Conservation (phyloP, 2,329 filamentous ascomycete species). For the Colletotrichum liaoningense region DNA sequence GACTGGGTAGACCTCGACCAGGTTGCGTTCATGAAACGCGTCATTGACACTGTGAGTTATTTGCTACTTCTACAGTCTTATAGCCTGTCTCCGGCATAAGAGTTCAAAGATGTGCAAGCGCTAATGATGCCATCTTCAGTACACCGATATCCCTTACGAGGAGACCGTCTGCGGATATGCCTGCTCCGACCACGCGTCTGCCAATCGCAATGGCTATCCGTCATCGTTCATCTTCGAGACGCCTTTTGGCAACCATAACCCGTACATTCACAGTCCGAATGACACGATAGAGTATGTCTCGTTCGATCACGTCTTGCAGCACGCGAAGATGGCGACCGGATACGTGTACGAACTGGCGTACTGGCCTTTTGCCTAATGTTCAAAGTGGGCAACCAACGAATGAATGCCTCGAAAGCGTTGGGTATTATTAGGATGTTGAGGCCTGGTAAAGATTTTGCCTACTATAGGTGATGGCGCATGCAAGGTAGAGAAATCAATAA, state of each 20-base stretch:
- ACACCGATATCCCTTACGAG: conserved; percentile 53
- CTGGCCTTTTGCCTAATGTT: conserved; percentile 16
- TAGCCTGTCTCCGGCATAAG: background rate
- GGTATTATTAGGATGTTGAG: too few species aligned
- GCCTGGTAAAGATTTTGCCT: too few species aligned
- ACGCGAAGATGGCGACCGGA: conserved; percentile 63
- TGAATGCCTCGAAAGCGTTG: background rate
- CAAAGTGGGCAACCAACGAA: background rate
- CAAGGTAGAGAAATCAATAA: too few species aligned
- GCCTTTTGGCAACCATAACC: conserved; percentile 69
- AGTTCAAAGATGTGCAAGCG: too few species aligned
- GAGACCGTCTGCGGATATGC: conserved; percentile 65
- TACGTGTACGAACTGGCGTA: conserved; percentile 58
- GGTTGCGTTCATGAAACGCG: conserved; percentile 50
- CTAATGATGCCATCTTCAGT: conserved; percentile 35
- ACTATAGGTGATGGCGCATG: too few species aligned
- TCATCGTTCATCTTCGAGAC: conserved; percentile 74
- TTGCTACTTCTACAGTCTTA: background rate
- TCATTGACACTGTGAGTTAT: conserved; percentile 42
- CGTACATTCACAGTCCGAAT: conserved; percentile 78
- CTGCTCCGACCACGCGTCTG: conserved; percentile 77
- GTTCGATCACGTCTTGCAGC: conserved; percentile 75
- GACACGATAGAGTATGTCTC: conserved; percentile 78
- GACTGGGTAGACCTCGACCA: conserved; percentile 51
- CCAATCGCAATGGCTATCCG: conserved; percentile 73